phyloP scores from a whole-genome alignment of 140 eudicot species.

The Stevia rebaudiana region DNA sequence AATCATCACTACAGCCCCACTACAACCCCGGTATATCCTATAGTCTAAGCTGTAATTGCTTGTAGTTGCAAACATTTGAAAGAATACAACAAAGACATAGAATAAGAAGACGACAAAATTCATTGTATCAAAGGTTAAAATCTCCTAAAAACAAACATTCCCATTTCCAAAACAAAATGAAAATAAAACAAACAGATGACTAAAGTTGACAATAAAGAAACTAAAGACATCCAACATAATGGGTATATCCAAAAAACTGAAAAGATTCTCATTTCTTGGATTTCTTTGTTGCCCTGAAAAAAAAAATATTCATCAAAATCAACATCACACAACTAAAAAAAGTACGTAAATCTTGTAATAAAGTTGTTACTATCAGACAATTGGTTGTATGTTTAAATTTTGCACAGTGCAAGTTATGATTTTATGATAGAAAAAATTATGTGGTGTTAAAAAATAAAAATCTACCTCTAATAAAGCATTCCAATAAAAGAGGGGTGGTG shows the following conservation, averaged over 20 bases:
- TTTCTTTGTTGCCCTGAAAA: conserved; percentile 33
- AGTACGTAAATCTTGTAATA: no score
- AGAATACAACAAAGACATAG: background rate
- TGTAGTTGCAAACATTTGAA: background rate
- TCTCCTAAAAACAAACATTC: conserved; percentile 30
- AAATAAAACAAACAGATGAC: conserved; percentile 16
- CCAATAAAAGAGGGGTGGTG: no score
- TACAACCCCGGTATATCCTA: no score
- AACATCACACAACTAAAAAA: background rate
- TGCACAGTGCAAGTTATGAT: no score
- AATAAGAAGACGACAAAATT: conserved; percentile 23
- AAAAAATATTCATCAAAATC: background rate
- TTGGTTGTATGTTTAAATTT: no score
- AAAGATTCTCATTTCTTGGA: conserved; percentile 28
- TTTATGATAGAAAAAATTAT: no score
- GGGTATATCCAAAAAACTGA: background rate
- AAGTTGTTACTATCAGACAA: no score
- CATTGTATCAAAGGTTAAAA: conserved; percentile 22
- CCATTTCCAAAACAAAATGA: conserved; percentile 21
- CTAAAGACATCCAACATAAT: conserved; percentile 22
- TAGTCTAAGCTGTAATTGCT: no score
- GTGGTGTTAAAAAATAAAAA: no score
- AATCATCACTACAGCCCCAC: no score
- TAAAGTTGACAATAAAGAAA: conserved; percentile 12
- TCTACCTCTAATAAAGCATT: no score